Evolutionary conservation across 2,329 filamentous ascomycete species (phyloP).

Genomic region (Xylariaceae sp.): DNA sequence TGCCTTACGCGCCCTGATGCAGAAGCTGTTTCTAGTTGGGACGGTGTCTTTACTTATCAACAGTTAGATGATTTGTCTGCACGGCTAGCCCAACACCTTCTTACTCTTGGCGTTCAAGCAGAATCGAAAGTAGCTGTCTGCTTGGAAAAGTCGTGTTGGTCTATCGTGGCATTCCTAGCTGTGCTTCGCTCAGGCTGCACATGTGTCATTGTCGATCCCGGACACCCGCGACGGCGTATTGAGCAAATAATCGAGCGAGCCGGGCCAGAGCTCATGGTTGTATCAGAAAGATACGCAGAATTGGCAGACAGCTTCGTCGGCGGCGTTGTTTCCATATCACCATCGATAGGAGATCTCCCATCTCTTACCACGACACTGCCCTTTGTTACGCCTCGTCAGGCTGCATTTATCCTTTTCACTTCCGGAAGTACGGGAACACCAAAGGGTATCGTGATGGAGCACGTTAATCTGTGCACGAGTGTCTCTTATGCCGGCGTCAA

Average conservation of each 20-base stretch:
- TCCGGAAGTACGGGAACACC: conserved; percentile 44
- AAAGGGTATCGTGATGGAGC: conserved; percentile 39
- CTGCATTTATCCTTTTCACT: conserved; percentile 41
- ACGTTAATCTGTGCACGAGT: conserved; percentile 6
- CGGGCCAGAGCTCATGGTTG: neutral
- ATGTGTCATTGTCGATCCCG: conserved; percentile 26
- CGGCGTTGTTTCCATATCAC: neutral
- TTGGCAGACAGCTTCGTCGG: neutral
- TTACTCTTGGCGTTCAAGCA: neutral
- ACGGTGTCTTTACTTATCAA: conserved; percentile 7
- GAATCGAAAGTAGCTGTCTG: conserved; percentile 6
- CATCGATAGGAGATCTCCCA: neutral
- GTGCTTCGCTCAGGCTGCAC: conserved; percentile 27
- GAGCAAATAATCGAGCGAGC: conserved; percentile 14
- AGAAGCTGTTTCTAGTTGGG: conserved; percentile 2
- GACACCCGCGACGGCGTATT: conserved; percentile 20
- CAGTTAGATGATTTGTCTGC: conserved; percentile 4
- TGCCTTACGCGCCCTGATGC: neutral
- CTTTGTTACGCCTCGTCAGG: neutral
- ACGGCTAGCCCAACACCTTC: conserved; percentile 2
- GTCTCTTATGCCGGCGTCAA: neutral
- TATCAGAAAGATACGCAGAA: neutral
- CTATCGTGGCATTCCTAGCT: conserved; percentile 22
- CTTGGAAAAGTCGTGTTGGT: conserved; percentile 17
- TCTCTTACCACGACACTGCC: neutral